Evolutionary conservation across 2,329 filamentous ascomycete species (phyloP), one percentile per base, ranked within the genome.

Genomic region (Helicocarpus griseus): DNA sequence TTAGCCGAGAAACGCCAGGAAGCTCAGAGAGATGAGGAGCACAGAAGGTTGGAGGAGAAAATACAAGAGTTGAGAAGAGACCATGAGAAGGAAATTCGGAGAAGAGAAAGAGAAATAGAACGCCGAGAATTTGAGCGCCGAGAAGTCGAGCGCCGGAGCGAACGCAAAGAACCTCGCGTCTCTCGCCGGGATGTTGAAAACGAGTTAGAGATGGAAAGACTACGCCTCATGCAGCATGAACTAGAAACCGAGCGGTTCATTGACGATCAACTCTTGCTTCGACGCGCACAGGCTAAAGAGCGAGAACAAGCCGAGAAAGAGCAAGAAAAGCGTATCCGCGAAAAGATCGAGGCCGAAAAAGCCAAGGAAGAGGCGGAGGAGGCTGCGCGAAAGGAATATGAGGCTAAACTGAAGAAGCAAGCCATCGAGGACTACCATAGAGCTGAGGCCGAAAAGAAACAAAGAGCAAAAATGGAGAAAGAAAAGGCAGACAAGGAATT

Each of bases 371-470:
- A 60, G 50, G 66, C 69, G 53, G 71, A 70, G 52, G 60, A 63
- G 35, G 76, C 45, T 11, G 55, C 54, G 11, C 39, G 54, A 5
- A 55, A 60, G 54, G 58, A 65, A 55, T 48, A 60, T 45, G 47
- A 64, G 31, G 48, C 51, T 35, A 74, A 75, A 57, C 68, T 74
- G 53, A 77, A 74, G 45, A 71, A 71, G 48, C 73, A 77, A 36
- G 74, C 75, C 8, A 67, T 80, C 48, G 75, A 77, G 56, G 71
- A 71, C n/a, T 79, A 74, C 59, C 76, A 76, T 65, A 69, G 66
- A 28, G 67, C 73, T 51, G 73, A 78, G 56, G 67, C 71, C 13
- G 74, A 78, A 51, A 75, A 75, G 49, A 62, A 66, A 22, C 66
- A 70, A 36, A 72, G 67, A 57, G 75, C 78, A 56, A 69, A 71